Conservation (phyloP, 2,329 filamentous ascomycete genomes). For the Penicillium italicum region DNA sequence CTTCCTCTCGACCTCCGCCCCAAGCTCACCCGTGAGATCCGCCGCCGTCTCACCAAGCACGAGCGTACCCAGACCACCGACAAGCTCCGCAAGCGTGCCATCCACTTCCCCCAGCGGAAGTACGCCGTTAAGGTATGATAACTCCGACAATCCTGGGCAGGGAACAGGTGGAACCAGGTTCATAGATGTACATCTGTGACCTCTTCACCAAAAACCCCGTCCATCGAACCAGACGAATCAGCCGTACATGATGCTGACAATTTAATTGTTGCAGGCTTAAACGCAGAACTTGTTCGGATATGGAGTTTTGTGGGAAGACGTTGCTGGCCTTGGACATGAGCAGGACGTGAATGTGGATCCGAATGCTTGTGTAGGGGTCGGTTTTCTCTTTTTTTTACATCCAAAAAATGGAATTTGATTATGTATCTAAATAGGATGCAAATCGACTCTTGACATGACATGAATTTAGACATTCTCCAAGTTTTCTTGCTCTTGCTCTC, state of each 20-base stretch:
- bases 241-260: slow-evolving; percentile 6
- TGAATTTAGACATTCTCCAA: slow-evolving; percentile 23
- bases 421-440: slow-evolving; percentile 44
- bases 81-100: slow-evolving; percentile 94
- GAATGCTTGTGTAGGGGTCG: slow-evolving; percentile 30
- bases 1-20: slow-evolving; percentile 94
- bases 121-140: slow-evolving; percentile 90
- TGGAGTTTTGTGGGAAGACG: slow-evolving; percentile 37
- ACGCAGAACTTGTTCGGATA: slow-evolving; percentile 31
- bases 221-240: neutral
- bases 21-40: slow-evolving; percentile 98
- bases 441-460: slow-evolving; percentile 40
- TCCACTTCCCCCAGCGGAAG: slow-evolving; percentile 97
- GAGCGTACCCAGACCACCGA: slow-evolving; percentile 79
- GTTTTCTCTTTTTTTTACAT: slow-evolving; percentile 32
- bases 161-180: neutral
- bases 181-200: neutral
- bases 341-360: slow-evolving; percentile 32
- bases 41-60: slow-evolving; percentile 88
- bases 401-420: slow-evolving; percentile 36
- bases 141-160: neutral
- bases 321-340: slow-evolving; percentile 29
- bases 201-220: neutral
- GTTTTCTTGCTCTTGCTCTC: slow-evolving; percentile 3
- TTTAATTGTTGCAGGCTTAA: slow-evolving; percentile 29